Evolutionary conservation across 2,329 filamentous ascomycete species (phyloP).

Genomic region (Colletotrichum chrysophilum): DNA sequence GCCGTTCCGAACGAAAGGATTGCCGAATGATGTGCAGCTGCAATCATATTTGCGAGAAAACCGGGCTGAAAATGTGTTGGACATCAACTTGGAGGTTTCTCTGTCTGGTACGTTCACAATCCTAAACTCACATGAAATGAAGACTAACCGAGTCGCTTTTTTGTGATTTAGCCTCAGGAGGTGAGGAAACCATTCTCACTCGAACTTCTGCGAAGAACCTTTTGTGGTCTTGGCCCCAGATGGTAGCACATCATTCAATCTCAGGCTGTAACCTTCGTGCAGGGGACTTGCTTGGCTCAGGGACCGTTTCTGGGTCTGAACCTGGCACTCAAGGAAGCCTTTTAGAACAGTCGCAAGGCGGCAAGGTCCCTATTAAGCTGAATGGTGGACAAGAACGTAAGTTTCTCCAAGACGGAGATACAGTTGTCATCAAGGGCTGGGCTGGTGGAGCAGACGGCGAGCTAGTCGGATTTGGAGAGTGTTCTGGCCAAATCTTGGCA

Average conservation of each 20-base stretch:
- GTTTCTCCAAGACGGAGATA: slow-evolving; percentile 79
- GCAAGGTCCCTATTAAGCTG: slow-evolving; percentile 68
- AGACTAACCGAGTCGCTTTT: not conserved
- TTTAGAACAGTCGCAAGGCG: slow-evolving; percentile 73
- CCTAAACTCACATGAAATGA: not conserved
- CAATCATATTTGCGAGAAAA: slow-evolving; percentile 61
- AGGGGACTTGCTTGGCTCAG: slow-evolving; percentile 78
- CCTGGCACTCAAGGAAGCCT: slow-evolving; percentile 71
- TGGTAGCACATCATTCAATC: slow-evolving; percentile 81
- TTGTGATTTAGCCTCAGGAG: slow-evolving; percentile 22
- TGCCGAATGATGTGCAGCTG: slow-evolving; percentile 36
- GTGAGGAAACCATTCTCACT: slow-evolving; percentile 37
- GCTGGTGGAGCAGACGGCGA: slow-evolving; percentile 68
- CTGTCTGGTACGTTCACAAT: slow-evolving; percentile 34
- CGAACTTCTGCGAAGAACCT: slow-evolving; percentile 50
- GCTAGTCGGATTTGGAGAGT: slow-evolving; percentile 79
- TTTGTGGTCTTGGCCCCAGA: slow-evolving; percentile 82
- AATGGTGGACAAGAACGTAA: slow-evolving; percentile 68
- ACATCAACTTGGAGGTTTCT: slow-evolving; percentile 42
- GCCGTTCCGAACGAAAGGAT: slow-evolving; percentile 22
- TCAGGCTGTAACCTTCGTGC: slow-evolving; percentile 77
- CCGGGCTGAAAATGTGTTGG: slow-evolving; percentile 36
- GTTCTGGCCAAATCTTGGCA: slow-evolving; percentile 63
- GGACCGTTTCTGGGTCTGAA: slow-evolving; percentile 73
- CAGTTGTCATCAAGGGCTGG: slow-evolving; percentile 67